Base-by-base conservation (phyloP, 768 basidiomycete species). In the Panaeolus cyanescens region DNA sequence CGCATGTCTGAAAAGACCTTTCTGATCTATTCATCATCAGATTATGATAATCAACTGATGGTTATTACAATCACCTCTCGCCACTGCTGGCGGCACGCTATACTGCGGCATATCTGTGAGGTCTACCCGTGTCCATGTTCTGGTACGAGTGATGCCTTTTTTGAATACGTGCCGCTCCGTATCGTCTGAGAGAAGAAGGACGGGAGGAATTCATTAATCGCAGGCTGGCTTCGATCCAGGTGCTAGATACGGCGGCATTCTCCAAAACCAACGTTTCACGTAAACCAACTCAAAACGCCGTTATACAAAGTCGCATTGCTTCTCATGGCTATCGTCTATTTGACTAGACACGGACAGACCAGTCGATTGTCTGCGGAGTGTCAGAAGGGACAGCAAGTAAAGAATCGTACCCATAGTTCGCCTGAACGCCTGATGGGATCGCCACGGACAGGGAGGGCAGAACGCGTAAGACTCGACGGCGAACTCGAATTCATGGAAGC, bases 21-120 rank as follows among this genome's bases (percentile, higher is more conserved):
- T 50, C 45, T 50, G 45, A 50, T 50, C 45, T 50, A 25, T 25
- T 50, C 45, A 28, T 39, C 37, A 39, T 50, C 40, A 42, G 40
- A 42, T 42, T 42, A 42, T 12, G 20, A 42, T 25, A 12, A 50
- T 50, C 45, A 50, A 28, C 3, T 50, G 45, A 50, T 50, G 45
- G 45, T 4, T 28, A 50, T 28, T 12, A 28, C 30, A 50, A 13
- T 15, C 22, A 2, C 22, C 39, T 42, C 22, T 42, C 22, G 9
- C 5, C 37, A 22, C 45, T 28, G 1, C 30, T 13, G 45, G 15
- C 45, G 30, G 25, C 45, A 28, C n/a, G n/a, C n/a, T n/a, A n/a
- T n/a, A 50, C 45, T 50, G 45, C 45, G 45, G 45, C 45, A 50
- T 25, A 25, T 50, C 45, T 50, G 30, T 28, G 25, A 9, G 8